Evolutionary conservation across 768 basidiomycete species (phyloP).

Genomic region (Tricholoma matsutake): DNA sequence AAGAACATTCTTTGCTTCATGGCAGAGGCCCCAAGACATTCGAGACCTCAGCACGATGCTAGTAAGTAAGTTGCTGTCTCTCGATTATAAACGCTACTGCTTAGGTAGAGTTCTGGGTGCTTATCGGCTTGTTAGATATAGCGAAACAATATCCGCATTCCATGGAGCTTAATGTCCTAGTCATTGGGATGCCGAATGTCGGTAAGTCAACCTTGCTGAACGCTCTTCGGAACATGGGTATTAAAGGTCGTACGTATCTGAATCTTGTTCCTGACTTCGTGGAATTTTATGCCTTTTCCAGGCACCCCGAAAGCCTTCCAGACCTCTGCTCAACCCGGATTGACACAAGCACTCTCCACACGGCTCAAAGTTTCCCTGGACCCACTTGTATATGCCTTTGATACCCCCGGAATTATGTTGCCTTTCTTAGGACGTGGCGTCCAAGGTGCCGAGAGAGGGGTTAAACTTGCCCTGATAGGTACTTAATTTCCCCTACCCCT

Average conservation of each 20-base stretch:
- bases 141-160: constrained; percentile 67
- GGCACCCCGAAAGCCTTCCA: constrained; percentile 85
- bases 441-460: constrained; percentile 84
- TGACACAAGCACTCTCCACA: constrained; percentile 86
- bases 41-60: constrained; percentile 60
- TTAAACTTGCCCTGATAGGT: constrained; percentile 94
- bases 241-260: constrained; percentile 70
- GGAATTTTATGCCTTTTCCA: constrained; percentile 20
- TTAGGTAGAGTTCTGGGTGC: constrained; percentile 1
- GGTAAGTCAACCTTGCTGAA: constrained; percentile 96
- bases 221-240: constrained; percentile 81
- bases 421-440: constrained; percentile 88
- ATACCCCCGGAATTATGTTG: constrained; percentile 96
- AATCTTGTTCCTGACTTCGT: constrained; percentile 6
- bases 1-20: constrained; percentile 66
- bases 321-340: constrained; percentile 86
- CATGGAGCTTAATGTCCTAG: constrained; percentile 82
- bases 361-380: constrained; percentile 79
- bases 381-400: constrained; percentile 88
- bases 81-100: constrained; percentile 7
- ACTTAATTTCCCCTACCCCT: constrained; percentile 33
- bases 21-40: constrained; percentile 65
- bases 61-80: constrained; percentile 59
- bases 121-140: constrained; percentile 45
- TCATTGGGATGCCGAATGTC: constrained; percentile 98